Evolutionary conservation across 2,329 filamentous ascomycete species (phyloP), one percentile per base, ranked within the genome.

Genomic region (Diaporthe vaccinii): DNA sequence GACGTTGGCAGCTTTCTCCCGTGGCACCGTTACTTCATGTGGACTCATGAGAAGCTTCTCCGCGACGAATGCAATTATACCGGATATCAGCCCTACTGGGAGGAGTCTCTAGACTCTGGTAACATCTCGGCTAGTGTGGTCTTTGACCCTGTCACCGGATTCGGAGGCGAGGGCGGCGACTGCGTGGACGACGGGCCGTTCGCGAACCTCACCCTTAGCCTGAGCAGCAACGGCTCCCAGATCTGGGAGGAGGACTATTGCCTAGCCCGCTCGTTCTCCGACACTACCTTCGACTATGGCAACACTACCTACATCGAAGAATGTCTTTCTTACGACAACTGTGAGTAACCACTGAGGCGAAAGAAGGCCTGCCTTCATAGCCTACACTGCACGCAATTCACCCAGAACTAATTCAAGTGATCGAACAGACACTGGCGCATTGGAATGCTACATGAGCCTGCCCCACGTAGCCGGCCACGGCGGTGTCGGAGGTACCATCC

Each of bases 171-270:
- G 69, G 82, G 82, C 4, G 76, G 78, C n/a, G 78, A 78, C 9
- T 85, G 84, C 75, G 80, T 85, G 51, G 58, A 74, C 0, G 79
- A 82, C 51, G 84, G 84, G 3, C 82, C 83, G 0, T 85, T 85
- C 77, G 76, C 75, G 14, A 82, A 84, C 75, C 61, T 82, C 58
- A 81, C 79, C 1, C 78, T 84, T n/a, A 80, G 80, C 44, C 44
- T 74, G 36, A 44, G 46, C n/a, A 44, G 44, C 28, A 44, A 39
- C 14, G 69, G 65, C 49, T 68, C 55, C 20, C 57, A 68, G 22
- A 58, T 72, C 34, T 55, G 53, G 44, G 36, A 58, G 22, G 53
- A 65, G 22, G 72, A 74, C 17, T 74, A 72, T 44, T 74, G 73
- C 44, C 57, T 74, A 10, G 41, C 67, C 17, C 67, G 73, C 20